Percentiles rank a stretch among this genome's conserved stretches.
phyloP scores from a whole-genome alignment of 768 basidiomycete genomes.

The Agaricus blazei region DNA sequence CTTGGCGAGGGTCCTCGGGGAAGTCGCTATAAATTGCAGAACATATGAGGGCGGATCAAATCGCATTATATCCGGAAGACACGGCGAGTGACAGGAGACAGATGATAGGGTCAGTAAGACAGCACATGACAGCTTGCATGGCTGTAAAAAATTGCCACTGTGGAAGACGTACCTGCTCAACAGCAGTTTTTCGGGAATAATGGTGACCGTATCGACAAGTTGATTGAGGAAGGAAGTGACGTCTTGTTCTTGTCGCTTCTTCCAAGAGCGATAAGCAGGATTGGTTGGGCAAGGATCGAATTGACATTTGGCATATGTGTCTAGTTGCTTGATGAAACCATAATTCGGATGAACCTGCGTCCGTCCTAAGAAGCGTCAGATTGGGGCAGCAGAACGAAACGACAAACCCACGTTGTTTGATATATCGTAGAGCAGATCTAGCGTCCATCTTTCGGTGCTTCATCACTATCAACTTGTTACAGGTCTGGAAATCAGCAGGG shows the following conservation, averaged over 20 bases:
- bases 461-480: constrained; percentile 37
- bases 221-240: constrained; percentile 48
- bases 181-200: constrained; percentile 44
- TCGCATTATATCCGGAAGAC: not conserved
- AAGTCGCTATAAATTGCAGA: constrained; percentile 38
- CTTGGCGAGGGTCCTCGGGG: constrained; percentile 46
- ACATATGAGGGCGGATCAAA: not conserved
- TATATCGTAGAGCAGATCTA: constrained; percentile 39
- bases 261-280: constrained; percentile 52
- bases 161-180: constrained; percentile 40
- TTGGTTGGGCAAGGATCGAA: constrained; percentile 39
- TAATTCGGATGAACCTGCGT: constrained; percentile 42
- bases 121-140: not conserved
- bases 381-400: constrained; percentile 4
- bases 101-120: not conserved
- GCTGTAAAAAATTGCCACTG: not conserved
- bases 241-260: constrained; percentile 46
- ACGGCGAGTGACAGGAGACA: not conserved
- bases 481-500: not conserved
- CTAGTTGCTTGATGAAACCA: constrained; percentile 56
- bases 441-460: constrained; percentile 35
- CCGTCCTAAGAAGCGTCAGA: constrained; percentile 22
- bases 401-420: constrained; percentile 40
- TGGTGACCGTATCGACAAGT: constrained; percentile 44
- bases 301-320: constrained; percentile 46